A percentile compares a stretch with the other conserved stretches of the same genome.
Conservation (phyloP, 202 grass and related monocot genomes). For the Schoenoplectus triqueter region DNA sequence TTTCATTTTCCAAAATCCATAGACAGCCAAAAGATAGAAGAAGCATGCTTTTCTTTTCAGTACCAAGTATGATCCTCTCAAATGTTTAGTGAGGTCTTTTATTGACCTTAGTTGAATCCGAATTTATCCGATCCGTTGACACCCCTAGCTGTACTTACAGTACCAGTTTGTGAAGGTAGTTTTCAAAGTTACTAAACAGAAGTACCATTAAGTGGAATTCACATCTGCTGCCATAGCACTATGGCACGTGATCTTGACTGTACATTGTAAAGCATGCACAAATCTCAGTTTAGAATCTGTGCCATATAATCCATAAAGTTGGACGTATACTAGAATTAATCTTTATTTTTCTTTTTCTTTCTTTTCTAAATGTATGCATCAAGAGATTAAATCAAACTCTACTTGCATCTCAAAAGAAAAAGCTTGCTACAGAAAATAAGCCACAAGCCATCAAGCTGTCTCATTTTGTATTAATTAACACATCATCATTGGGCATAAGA, state of each 20-base stretch:
- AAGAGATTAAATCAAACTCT: neutral
- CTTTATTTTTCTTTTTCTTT: no score
- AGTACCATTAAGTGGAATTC: no score
- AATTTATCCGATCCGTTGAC: conserved; percentile 6
- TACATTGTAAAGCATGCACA: no score
- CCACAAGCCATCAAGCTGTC: neutral
- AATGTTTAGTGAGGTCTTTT: neutral
- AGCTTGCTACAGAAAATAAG: neutral
- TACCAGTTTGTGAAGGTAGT: neutral
- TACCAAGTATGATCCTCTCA: conserved; percentile 18
- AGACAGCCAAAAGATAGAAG: conserved; percentile 22
- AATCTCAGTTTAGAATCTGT: no score
- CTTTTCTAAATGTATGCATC: neutral
- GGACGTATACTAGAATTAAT: no score
- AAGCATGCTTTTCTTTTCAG: conserved; percentile 28
- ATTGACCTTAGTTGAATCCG: neutral
- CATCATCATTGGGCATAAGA: conserved; percentile 24
- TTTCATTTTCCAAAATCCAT: neutral
- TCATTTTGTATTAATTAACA: neutral
- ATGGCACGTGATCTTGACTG: no score
- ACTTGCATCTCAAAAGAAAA: conserved; percentile 15
- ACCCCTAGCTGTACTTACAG: neutral
- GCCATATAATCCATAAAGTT: no score
- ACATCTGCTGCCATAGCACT: no score
- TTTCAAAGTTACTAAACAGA: no score